These are phyloP conservation scores for Xerocomellus dryophilus DNA, from an alignment of 768 basidiomycete genomes.

Conservation along the genomic window DNA sequence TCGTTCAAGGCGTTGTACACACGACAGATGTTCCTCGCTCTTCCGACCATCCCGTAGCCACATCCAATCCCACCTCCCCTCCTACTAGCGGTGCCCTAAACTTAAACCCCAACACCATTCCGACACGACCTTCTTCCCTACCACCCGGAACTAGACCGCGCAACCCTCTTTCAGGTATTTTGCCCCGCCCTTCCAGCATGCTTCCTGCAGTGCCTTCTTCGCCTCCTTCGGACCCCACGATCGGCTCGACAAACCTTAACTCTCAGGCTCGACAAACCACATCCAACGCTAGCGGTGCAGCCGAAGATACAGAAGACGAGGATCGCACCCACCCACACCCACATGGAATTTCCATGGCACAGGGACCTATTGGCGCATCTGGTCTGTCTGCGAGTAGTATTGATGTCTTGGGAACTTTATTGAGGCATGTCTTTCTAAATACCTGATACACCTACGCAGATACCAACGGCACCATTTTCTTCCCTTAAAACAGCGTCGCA, in stretches of 20 bases:
- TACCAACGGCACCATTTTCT: background rate
- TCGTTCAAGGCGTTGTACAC: constrained; percentile 81
- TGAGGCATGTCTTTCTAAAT: constrained; percentile 51
- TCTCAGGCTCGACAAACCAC: constrained; percentile 3
- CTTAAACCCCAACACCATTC: constrained; percentile 5
- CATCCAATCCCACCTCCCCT: constrained; percentile 7
- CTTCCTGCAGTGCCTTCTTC: constrained; percentile 17
- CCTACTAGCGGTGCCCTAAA: constrained; percentile 3
- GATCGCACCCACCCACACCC: constrained; percentile 12
- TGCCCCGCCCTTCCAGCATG: constrained; percentile 38
- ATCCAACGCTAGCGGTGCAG: background rate
- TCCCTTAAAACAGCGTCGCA: constrained; percentile 57
- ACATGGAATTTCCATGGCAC: constrained; percentile 26
- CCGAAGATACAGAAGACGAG: constrained; percentile 18
- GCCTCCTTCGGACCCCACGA: constrained; percentile 6
- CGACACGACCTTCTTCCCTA: constrained; percentile 20
- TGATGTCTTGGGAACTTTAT: constrained; percentile 76
- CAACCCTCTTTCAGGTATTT: constrained; percentile 37
- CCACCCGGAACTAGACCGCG: constrained; percentile 32
- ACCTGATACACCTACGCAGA: background rate
- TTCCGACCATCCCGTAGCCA: constrained; percentile 20
- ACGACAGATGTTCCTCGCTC: constrained; percentile 61
- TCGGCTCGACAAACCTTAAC: background rate
- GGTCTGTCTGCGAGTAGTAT: constrained; percentile 69
- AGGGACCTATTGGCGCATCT: constrained; percentile 30